These are phyloP conservation scores for Jatropha podagrica DNA, from an alignment of 441 rosid species.

Conservation along the genomic window DNA sequence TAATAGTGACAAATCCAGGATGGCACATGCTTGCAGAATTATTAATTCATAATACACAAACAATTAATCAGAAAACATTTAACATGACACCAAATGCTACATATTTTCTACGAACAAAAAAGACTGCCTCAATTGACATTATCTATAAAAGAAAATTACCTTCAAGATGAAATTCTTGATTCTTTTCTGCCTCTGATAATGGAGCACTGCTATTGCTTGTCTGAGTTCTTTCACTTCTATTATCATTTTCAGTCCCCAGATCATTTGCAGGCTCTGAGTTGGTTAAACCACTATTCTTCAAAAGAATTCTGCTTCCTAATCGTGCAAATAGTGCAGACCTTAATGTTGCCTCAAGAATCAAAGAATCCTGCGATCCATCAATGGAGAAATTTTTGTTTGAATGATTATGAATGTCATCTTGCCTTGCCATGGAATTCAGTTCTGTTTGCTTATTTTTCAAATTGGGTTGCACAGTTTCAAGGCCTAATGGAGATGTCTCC, in stretches of 20 bases:
- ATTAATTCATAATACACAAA: neutral
- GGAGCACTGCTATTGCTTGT: constrained; percentile 47
- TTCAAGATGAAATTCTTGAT: constrained; percentile 41
- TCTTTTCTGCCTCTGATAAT: constrained; percentile 42
- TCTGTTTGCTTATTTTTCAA: constrained; percentile 36
- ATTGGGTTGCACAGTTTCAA: constrained; percentile 40
- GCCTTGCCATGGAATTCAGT: constrained; percentile 36
- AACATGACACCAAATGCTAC: constrained; percentile 1
- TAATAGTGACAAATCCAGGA: neutral
- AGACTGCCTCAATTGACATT: constrained; percentile 6
- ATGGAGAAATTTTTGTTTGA: constrained; percentile 24
- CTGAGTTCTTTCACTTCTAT: constrained; percentile 64
- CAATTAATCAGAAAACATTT: neutral
- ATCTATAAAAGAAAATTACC: constrained; percentile 39
- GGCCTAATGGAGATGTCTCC: constrained; percentile 56
- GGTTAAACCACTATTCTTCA: constrained; percentile 43
- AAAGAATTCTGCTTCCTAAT: constrained; percentile 47
- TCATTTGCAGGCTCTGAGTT: constrained; percentile 47
- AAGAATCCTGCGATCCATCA: constrained; percentile 47
- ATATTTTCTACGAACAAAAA: neutral
- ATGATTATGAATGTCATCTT: constrained; percentile 19
- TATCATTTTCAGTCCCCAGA: constrained; percentile 49
- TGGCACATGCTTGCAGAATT: neutral
- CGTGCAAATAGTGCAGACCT: constrained; percentile 86
- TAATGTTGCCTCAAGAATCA: constrained; percentile 77